Conservation (phyloP, 768 basidiomycete species). For the Gloeopeniophorella convolvens region DNA sequence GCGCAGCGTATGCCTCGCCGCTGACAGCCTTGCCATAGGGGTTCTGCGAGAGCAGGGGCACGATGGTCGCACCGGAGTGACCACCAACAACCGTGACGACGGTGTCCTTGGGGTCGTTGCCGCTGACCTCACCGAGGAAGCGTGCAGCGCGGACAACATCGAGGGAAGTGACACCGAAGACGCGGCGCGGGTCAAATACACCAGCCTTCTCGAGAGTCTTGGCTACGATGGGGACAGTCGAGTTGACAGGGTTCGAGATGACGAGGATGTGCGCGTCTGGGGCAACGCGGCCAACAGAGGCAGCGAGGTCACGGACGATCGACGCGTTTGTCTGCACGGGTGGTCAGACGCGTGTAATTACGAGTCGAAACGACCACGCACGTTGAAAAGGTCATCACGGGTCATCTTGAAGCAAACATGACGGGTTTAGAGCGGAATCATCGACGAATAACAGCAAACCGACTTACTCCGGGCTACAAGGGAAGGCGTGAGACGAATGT, state of each 20-base stretch:
- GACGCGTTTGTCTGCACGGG: conserved; percentile 82
- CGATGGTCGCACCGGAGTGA: conserved; percentile 96
- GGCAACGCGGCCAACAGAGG: conserved; percentile 76
- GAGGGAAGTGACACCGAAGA: conserved; percentile 98
- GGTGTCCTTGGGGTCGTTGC: conserved; percentile 58
- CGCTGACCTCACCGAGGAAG: conserved; percentile 72
- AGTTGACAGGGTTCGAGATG: conserved; percentile 99
- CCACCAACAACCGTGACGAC: conserved; percentile 87
- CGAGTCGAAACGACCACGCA: conserved; percentile 32
- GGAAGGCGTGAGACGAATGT: conserved; percentile 26
- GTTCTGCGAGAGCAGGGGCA: conserved; percentile 88
- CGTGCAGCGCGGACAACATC: conserved; percentile 95
- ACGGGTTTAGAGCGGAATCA: conserved; percentile 25
- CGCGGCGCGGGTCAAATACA: conserved; percentile 78
- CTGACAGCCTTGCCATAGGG: conserved; percentile 60
- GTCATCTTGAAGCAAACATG: conserved; percentile 59
- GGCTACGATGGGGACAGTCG: conserved; percentile 96
- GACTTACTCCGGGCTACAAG: conserved; percentile 74
- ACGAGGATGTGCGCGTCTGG: conserved; percentile 92
- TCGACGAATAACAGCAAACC: conserved; percentile 4
- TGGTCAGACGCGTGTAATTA: background rate
- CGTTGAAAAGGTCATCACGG: conserved; percentile 95
- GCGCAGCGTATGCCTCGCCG: conserved; percentile 66
- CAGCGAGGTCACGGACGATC: conserved; percentile 93
- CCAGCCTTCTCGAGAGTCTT: conserved; percentile 86